Evolutionary conservation across 2,329 filamentous ascomycete species (phyloP).

Genomic region (Dactylonectria estremocensis): DNA sequence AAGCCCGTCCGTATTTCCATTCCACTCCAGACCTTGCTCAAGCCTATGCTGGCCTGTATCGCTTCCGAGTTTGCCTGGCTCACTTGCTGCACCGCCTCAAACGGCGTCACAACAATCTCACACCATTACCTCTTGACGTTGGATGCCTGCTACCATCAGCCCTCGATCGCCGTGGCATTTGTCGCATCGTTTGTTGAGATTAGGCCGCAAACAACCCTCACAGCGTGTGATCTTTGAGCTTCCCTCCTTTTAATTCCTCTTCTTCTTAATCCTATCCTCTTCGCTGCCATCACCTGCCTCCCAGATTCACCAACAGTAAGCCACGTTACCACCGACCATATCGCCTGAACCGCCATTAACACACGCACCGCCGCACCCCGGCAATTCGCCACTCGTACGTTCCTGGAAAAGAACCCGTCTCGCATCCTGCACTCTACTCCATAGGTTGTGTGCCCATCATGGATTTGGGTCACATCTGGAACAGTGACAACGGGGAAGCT

Average conservation of each 20-base stretch:
- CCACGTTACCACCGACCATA: not conserved
- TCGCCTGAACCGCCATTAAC: not conserved
- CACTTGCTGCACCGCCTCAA: constrained; percentile 1
- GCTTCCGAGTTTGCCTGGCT: not conserved
- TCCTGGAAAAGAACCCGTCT: not conserved
- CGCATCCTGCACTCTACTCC: not conserved
- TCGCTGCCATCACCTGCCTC: constrained; percentile 12
- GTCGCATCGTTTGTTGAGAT: not conserved
- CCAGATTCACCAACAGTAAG: not conserved
- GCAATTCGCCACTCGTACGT: not conserved
- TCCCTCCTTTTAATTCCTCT: constrained; percentile 1
- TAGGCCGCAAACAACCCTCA: not conserved
- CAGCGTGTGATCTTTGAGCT: not conserved
- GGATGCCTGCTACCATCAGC: constrained; percentile 27
- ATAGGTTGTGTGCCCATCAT: constrained; percentile 4
- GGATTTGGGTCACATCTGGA: constrained; percentile 22
- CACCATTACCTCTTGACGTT: not conserved
- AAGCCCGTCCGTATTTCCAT: not conserved
- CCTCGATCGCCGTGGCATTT: constrained; percentile 13
- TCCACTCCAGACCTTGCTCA: not conserved
- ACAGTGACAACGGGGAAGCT: not conserved
- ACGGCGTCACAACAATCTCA: not conserved
- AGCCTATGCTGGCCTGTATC: not conserved
- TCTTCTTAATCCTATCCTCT: not conserved
- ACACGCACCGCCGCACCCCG: not conserved